Percentiles rank a stretch among this genome's conserved stretches.
Conservation (phyloP, 164 flowering plant species). For the Magnolia changhungtana region DNA sequence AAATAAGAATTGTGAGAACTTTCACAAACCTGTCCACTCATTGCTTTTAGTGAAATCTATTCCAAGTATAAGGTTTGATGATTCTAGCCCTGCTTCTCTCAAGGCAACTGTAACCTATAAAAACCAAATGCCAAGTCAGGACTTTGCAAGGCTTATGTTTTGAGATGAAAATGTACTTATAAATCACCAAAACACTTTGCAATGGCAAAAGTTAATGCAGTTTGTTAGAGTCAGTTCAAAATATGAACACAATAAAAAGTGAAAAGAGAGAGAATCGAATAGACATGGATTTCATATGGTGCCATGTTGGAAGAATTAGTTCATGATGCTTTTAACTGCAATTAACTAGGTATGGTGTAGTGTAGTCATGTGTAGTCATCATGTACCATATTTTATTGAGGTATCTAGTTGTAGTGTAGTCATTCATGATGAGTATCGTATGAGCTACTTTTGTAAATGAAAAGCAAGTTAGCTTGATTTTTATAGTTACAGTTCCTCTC, state of each 20-base stretch:
- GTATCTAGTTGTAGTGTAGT: too few species aligned
- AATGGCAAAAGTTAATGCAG: neutral
- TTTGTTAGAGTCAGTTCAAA: neutral
- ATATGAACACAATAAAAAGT: neutral
- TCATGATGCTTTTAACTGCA: neutral
- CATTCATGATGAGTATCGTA: too few species aligned
- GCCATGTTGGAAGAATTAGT: neutral
- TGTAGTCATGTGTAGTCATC: too few species aligned
- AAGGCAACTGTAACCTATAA: slow-evolving; percentile 56
- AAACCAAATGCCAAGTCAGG: neutral
- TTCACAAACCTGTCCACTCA: slow-evolving; percentile 74
- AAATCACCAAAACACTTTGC: neutral
- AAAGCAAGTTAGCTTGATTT: too few species aligned
- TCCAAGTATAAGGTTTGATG: slow-evolving; percentile 71
- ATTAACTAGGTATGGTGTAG: too few species aligned
- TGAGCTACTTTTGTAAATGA: too few species aligned
- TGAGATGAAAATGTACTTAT: neutral
- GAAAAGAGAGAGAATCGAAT: neutral
- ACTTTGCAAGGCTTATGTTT: neutral
- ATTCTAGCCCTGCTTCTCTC: slow-evolving; percentile 66
- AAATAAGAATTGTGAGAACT: neutral
- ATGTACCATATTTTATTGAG: too few species aligned
- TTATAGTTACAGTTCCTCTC: too few species aligned
- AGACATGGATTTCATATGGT: neutral
- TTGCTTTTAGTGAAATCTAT: slow-evolving; percentile 83